Percentiles rank a stretch among this genome's conserved stretches.
phyloP scores from a whole-genome alignment of 2,329 filamentous ascomycete genomes.

The Phialophora expanda region DNA sequence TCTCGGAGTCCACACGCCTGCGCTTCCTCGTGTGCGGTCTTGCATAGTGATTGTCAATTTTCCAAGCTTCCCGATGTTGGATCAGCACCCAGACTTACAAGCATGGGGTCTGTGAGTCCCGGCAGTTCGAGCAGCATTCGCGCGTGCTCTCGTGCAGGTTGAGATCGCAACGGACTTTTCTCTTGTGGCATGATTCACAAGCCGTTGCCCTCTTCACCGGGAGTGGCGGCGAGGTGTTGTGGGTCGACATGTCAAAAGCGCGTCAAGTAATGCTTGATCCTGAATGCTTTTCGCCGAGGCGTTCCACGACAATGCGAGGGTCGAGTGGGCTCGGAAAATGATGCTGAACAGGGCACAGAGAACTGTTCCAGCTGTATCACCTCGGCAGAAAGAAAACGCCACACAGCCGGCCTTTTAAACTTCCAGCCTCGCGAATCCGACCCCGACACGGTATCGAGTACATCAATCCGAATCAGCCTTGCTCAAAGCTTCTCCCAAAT shows the following conservation, averaged over 20 bases:
- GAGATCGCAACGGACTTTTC: conserved; percentile 23
- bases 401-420: background rate
- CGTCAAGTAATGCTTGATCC: background rate
- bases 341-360: no score
- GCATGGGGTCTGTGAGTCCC: conserved; percentile 14
- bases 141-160: conserved; percentile 19
- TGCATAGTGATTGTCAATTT: background rate
- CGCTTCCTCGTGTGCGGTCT: conserved; percentile 22
- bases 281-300: background rate
- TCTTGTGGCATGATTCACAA: conserved; percentile 15
- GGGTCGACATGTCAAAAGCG: background rate
- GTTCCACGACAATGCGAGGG: background rate
- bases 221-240: background rate
- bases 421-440: background rate
- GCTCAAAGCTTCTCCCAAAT: no score
- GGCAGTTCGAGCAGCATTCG: conserved; percentile 19
- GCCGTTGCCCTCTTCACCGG: conserved; percentile 5
- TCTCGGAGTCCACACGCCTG: background rate
- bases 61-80: background rate
- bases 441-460: background rate
- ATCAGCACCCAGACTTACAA: conserved; percentile 6
- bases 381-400: background rate
- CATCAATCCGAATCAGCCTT: no score
- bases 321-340: background rate
- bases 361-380: background rate